phyloP scores from a whole-genome alignment of 1,284 basidiomycete genomes.

The Leccinum subrobustum region DNA sequence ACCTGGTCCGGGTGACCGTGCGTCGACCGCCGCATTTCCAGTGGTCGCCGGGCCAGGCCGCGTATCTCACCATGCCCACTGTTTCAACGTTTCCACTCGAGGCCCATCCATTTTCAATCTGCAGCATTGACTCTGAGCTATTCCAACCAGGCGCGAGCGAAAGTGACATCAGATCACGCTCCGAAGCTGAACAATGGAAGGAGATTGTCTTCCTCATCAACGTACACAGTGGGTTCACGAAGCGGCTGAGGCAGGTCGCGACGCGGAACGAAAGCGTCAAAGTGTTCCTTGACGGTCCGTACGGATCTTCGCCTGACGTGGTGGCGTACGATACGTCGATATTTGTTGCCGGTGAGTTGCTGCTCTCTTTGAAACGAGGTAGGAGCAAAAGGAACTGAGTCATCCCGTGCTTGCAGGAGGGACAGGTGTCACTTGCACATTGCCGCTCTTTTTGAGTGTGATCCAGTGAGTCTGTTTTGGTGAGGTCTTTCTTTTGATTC shows the following conservation, averaged over 20 bases:
- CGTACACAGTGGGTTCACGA: conserved; percentile 45
- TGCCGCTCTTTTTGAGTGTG: conserved; percentile 40
- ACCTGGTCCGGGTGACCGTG: conserved; percentile 26
- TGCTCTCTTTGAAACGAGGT: background rate
- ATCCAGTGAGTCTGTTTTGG: conserved; percentile 33
- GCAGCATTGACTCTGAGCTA: conserved; percentile 38
- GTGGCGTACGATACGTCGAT: conserved; percentile 36
- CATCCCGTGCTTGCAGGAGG: conserved; percentile 32
- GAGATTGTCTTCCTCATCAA: conserved; percentile 53
- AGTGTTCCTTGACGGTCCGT: conserved; percentile 45
- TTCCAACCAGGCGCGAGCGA: conserved; percentile 2
- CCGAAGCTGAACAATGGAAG: conserved; percentile 29
- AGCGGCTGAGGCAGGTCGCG: conserved; percentile 32
- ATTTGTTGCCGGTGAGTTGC: conserved; percentile 37
- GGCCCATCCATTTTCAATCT: conserved; percentile 57
- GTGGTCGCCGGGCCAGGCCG: conserved; percentile 50
- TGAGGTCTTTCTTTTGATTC: background rate
- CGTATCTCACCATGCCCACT: conserved; percentile 44
- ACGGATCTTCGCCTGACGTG: conserved; percentile 39
- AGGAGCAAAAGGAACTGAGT: background rate
- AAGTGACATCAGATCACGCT: background rate
- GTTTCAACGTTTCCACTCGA: conserved; percentile 45
- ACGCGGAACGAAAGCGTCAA: conserved; percentile 25
- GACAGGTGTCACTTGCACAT: conserved; percentile 42
- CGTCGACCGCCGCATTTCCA: conserved; percentile 26